These are phyloP conservation scores for Psidium guajava DNA, from an alignment of 345 rosid species.

Conservation along the genomic window DNA sequence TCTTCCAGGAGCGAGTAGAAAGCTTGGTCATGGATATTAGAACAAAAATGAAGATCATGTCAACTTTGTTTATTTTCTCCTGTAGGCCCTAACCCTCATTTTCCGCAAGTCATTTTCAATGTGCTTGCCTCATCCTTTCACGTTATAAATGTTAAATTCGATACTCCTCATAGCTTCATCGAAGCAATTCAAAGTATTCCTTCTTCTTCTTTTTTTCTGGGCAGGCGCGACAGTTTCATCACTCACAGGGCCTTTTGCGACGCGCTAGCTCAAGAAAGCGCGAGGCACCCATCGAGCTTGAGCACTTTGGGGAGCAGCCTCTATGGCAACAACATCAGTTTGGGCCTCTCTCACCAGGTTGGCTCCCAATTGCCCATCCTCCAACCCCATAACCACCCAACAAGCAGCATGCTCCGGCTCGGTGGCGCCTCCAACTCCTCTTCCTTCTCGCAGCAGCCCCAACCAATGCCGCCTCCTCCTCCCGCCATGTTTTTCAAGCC, in stretches of 20 bases:
- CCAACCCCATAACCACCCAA: constrained; percentile 11
- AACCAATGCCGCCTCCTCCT: background rate
- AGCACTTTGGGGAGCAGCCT: constrained; percentile 23
- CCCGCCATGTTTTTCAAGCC: constrained; percentile 27
- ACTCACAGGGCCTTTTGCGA: constrained; percentile 89
- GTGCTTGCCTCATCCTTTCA: background rate
- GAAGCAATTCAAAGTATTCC: background rate
- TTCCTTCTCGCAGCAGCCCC: constrained; percentile 21
- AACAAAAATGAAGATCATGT: background rate
- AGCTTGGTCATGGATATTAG: background rate
- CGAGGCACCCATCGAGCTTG: constrained; percentile 43
- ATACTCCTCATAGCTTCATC: background rate
- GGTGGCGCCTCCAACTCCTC: constrained; percentile 33
- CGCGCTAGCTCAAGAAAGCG: constrained; percentile 71
- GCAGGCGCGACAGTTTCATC: constrained; percentile 81
- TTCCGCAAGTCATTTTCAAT: background rate
- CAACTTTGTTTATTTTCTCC: background rate
- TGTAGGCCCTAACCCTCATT: background rate
- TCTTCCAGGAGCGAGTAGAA: background rate
- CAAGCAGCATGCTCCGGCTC: constrained; percentile 33
- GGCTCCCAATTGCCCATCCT: constrained; percentile 23
- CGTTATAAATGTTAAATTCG: background rate
- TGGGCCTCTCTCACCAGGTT: constrained; percentile 23
- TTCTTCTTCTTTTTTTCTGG: background rate
- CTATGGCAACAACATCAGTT: constrained; percentile 20